Evolutionary conservation across 805 yeast genomes (phyloP).

Genomic region (Sugiyamaella marilandica): DNA sequence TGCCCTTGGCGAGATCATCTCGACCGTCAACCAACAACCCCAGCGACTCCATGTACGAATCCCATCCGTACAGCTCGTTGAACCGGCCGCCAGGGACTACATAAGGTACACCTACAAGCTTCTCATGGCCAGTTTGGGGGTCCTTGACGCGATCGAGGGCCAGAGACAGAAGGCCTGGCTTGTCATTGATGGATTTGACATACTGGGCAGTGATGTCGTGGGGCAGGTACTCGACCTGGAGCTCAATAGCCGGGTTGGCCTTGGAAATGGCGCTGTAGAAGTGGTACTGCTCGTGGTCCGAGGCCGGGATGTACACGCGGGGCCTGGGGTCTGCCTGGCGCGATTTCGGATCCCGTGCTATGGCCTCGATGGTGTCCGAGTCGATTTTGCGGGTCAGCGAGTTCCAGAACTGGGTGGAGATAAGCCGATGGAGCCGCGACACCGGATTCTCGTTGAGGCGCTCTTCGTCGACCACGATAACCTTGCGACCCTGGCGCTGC

Average conservation of each 20-base stretch:
- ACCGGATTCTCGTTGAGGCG: conserved; percentile 87
- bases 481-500: conserved; percentile 69
- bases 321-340: conserved; percentile 61
- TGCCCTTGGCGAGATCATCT: conserved; percentile 72
- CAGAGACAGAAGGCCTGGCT: conserved; percentile 82
- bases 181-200: conserved; percentile 68
- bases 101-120: conserved; percentile 65
- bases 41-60: conserved; percentile 84
- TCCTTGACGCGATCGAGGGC: conserved; percentile 57
- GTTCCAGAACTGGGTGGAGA: conserved; percentile 75
- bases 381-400: conserved; percentile 68
- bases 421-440: conserved; percentile 64
- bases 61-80: conserved; percentile 98
- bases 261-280: conserved; percentile 55
- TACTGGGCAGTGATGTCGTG: conserved; percentile 67
- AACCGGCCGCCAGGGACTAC: conserved; percentile 97
- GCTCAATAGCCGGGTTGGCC: conserved; percentile 48
- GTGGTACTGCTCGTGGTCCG: conserved; percentile 65
- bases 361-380: conserved; percentile 53
- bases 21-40: conserved; percentile 70
- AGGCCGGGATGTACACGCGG: conserved; percentile 70
- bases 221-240: conserved; percentile 78
- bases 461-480: conserved; percentile 75
- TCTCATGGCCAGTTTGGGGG: conserved; percentile 45
- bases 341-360: conserved; percentile 70